Evolutionary conservation across 257 asterid species (phyloP), one percentile per base, ranked within the genome.

Genomic region (Solanum habrochaites): DNA sequence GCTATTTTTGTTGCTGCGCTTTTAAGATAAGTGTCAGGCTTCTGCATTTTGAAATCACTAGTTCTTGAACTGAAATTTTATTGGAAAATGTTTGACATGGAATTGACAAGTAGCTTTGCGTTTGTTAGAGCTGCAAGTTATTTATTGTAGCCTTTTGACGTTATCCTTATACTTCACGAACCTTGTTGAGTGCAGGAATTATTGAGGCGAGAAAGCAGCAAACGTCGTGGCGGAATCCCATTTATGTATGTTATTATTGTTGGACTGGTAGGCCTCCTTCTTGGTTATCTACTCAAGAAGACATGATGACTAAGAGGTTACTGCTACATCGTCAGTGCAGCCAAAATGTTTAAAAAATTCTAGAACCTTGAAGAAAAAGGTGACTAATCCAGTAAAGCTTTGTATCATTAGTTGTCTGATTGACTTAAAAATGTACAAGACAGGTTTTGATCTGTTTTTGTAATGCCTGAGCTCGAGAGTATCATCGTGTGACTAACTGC

Each of bases 251-350:
- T 93, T 74, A 49, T 95, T 88, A 86, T 93, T 25, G 87, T 94
- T 32, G 98, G 96, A 80, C 91, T 95, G 91, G 69, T 95, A 49
- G 96, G 98, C 90, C 88, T 95, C 85, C 86, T 96, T 20, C 73
- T 96, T 92, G 99, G 98, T 29, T 96, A 93, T 89, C 90, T 95
- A 85, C 80, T 96, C 94, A 96, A 95, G 95, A 93, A 87, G 87
- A 89, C 93, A 83, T 93, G 90, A 93, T 37, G 29, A 56, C 49
- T 47, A 83, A 85, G 49, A 67, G 35, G 11, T 87, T 60, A 83
- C 85, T 84, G 83, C 85, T 87, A 67, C 85, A 90, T 85, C 42
- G 85, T 83, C 86, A 60, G 86, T 86, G 52, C 73, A 62, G 78
- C 83, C 82, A 60, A 87, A 90, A 1, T 85, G 90, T 91, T 85